Base-by-base conservation (phyloP, 192 early-diverging fungal species). In the Thamnidium elegans region DNA sequence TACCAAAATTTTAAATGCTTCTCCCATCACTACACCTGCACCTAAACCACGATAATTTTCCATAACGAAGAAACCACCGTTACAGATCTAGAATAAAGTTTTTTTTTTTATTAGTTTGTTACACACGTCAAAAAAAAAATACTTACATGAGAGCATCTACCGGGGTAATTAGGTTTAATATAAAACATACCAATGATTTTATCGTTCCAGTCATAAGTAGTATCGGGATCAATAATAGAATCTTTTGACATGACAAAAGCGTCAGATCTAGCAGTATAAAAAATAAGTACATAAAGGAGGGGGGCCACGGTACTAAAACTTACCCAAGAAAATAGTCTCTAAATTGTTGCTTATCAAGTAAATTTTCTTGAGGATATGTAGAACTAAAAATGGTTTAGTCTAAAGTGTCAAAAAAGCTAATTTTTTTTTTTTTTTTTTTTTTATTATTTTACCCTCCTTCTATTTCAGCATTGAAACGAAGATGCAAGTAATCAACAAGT, bases 121-220 rank as follows among this genome's bases (percentile, higher is more conserved):
- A 67, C 44, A 48, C 20, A n/a, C 55, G 23, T 64, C 32, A 23
- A 0, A 50, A 53, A 30, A 39, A 42, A 56, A 50, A 50, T 30
- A 59, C 56, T 59, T 65, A 74, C 70, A 50, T 76, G 70, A 20
- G 76, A 77, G 46, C 81, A 88, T 52, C 85, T 72, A n/a, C 87
- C 90, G 26, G 89, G 89, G 64, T 83, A 93, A 67, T 93, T 93
- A 4, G 88, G 89, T 71, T 91, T 91, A 65, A 91, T 70, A 58
- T 92, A 92, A 60, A 89, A 91, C 53, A 76, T 78, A 10, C 88
- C 89, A n/a, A 87, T 36, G 1, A 87, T 67, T 36, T 74, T 70
- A 13, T 79, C 59, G 8, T 74, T 55, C 56, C 74, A 73, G n/a
- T 81, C 73, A 43, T 69, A 74, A 3, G 78, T 71, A 34, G 65